Conservation (phyloP, 2,329 filamentous ascomycete genomes). For the Pseudocercospora crystallina region DNA sequence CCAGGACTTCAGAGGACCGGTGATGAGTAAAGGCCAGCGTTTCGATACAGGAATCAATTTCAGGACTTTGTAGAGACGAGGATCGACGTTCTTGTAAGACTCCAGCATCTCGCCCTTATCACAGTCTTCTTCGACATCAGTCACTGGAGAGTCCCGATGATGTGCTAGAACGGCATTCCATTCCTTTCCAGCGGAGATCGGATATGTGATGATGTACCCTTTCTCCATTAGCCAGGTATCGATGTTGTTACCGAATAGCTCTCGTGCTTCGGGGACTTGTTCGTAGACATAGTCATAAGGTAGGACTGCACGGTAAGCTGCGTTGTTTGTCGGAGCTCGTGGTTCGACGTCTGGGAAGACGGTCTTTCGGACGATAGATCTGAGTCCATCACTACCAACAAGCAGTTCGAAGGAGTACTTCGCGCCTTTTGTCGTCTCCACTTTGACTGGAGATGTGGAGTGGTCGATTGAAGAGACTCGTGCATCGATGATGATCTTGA, state of each 20-base stretch:
- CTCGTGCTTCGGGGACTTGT: slow-evolving; percentile 16
- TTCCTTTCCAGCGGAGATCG: slow-evolving; percentile 42
- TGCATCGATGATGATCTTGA: slow-evolving; percentile 37
- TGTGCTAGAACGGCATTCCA: slow-evolving; percentile 49
- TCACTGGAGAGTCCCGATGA: slow-evolving; percentile 36
- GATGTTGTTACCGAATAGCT: slow-evolving; percentile 35
- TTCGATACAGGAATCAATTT: slow-evolving; percentile 34
- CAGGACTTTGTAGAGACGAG: slow-evolving; percentile 42
- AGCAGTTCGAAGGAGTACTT: slow-evolving; percentile 26
- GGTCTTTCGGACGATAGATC: slow-evolving; percentile 35
- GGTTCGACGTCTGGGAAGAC: slow-evolving; percentile 44
- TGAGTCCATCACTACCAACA: slow-evolving; percentile 30
- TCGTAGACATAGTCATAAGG: slow-evolving; percentile 40
- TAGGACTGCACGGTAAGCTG: slow-evolving; percentile 46
- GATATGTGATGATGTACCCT: slow-evolving; percentile 47
- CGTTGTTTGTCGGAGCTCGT: slow-evolving; percentile 40
- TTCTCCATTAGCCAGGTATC: slow-evolving; percentile 45
- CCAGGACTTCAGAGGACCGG: slow-evolving; percentile 43
- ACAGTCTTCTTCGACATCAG: slow-evolving; percentile 32
- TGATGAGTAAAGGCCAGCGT: slow-evolving; percentile 46
- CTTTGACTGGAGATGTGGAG: slow-evolving; percentile 28
- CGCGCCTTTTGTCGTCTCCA: slow-evolving; percentile 30
- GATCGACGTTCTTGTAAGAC: slow-evolving; percentile 47
- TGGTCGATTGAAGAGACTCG: slow-evolving; percentile 37
- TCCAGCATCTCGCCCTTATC: slow-evolving; percentile 44